phyloP scores from a whole-genome alignment of 2,329 filamentous ascomycete species.

The Rhinocladiella similis region DNA sequence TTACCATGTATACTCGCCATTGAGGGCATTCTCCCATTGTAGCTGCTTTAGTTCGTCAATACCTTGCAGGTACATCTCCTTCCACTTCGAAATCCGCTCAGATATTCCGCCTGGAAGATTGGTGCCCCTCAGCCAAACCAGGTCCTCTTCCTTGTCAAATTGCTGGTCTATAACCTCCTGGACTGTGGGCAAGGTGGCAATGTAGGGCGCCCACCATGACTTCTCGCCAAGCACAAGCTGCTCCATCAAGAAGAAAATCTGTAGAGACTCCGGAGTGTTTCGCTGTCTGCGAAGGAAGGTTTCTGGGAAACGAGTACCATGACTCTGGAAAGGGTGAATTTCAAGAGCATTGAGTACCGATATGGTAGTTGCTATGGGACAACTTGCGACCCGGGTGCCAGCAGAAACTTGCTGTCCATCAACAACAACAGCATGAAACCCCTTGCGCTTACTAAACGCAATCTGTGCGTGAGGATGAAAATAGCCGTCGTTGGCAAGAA shows the following conservation, averaged over 20 bases:
- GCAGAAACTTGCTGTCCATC: conserved; percentile 14
- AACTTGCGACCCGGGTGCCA: conserved; percentile 26
- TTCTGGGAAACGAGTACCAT: conserved; percentile 28
- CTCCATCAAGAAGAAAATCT: conserved; percentile 64
- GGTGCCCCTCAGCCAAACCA: conserved; percentile 47
- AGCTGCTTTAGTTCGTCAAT: conserved; percentile 34
- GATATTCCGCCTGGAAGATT: conserved; percentile 32
- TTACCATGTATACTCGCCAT: conserved; percentile 42
- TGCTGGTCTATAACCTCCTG: conserved; percentile 61
- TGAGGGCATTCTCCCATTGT: conserved; percentile 32
- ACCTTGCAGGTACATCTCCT: conserved; percentile 38
- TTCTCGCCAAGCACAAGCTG: conserved; percentile 60
- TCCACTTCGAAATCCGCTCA: conserved; percentile 38
- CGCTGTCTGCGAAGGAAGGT: conserved; percentile 21
- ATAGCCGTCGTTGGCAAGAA: conserved; percentile 26
- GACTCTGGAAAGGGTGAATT: conserved; percentile 26
- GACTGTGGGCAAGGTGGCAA: conserved; percentile 64
- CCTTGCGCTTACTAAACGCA: conserved; percentile 25
- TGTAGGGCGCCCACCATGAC: conserved; percentile 70
- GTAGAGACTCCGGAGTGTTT: conserved; percentile 20
- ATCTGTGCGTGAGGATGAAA: conserved; percentile 22
- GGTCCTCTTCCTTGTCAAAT: conserved; percentile 64
- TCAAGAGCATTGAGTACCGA: conserved; percentile 30
- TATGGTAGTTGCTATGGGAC: conserved; percentile 27
- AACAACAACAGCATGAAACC: conserved; percentile 27